Evolutionary conservation across 306 rosid genomes (phyloP).

Genomic region (Malus fusca): DNA sequence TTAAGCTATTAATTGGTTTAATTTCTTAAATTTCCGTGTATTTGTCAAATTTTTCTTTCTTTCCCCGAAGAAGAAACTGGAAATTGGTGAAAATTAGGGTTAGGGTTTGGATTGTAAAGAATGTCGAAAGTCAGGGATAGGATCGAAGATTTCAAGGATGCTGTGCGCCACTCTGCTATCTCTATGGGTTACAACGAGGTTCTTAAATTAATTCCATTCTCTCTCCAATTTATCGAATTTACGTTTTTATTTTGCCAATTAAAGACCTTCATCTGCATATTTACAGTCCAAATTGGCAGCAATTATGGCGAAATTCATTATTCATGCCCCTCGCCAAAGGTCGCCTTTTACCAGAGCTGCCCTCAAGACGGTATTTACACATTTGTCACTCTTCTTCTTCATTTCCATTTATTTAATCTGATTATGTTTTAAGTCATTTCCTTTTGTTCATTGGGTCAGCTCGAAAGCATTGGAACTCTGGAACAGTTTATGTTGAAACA

Average conservation of each 20-base stretch:
- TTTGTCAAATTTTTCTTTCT: background rate
- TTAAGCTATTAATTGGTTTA: background rate
- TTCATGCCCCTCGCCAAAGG: constrained; percentile 71
- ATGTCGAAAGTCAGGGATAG: constrained; percentile 65
- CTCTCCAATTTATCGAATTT: background rate
- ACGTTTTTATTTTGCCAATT: background rate
- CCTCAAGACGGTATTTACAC: constrained; percentile 57
- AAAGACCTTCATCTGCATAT: background rate
- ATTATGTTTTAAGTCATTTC: background rate
- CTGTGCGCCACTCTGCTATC: constrained; percentile 62
- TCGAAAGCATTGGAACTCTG: constrained; percentile 74
- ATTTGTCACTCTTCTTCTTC: background rate
- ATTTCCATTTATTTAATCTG: background rate
- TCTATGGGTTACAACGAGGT: constrained; percentile 80
- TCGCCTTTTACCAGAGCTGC: constrained; percentile 74
- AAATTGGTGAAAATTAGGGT: background rate
- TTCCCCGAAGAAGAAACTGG: background rate
- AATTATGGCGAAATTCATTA: constrained; percentile 78
- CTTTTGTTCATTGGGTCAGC: constrained; percentile 24
- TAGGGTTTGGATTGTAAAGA: constrained; percentile 1
- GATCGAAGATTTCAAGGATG: constrained; percentile 89
- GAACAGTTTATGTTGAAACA: constrained; percentile 77
- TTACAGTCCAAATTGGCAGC: constrained; percentile 79
- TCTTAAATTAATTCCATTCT: background rate
- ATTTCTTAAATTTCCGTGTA: background rate